Conservation (phyloP, 176 grass and related monocot species). For the Carex scoparia region DNA sequence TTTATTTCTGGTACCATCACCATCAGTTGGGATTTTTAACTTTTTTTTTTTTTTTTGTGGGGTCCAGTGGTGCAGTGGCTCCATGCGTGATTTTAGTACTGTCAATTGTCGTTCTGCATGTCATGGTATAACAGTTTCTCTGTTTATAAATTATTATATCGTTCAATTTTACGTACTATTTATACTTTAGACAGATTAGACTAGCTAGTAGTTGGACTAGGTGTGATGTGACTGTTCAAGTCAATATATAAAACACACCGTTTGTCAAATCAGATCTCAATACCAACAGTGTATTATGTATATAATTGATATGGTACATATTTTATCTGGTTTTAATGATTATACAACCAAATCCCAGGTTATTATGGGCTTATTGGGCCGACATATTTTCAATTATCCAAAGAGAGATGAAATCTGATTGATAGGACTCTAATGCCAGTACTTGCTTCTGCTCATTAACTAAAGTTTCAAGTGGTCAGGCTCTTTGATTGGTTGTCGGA, state of each 20-base stretch:
- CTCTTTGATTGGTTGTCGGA: conserved; percentile 9
- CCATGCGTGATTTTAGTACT: not conserved
- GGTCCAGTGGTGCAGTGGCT: not conserved
- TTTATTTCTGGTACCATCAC: not conserved
- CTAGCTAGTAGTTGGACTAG: not conserved
- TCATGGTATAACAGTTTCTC: not conserved
- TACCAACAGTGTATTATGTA: not conserved
- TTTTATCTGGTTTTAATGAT: not conserved
- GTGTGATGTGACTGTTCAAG: not conserved
- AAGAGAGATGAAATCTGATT: not conserved
- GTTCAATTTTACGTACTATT: not conserved
- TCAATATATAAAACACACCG: not conserved
- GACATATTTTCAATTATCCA: not conserved
- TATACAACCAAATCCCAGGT: not conserved
- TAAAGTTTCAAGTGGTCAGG: not conserved
- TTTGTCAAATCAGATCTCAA: not conserved
- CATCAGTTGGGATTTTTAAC: not conserved
- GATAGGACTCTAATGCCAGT: not conserved
- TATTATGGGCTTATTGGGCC: not conserved
- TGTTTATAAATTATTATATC: not conserved
- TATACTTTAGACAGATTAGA: not conserved
- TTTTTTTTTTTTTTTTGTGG: not conserved
- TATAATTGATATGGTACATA: too few relatives aligned
- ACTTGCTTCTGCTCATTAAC: conserved; percentile 2
- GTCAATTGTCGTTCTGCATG: conserved; percentile 3